Base-by-base conservation (phyloP, 805 yeast genomes). In the Hanseniaspora pseudoguilliermondii region DNA sequence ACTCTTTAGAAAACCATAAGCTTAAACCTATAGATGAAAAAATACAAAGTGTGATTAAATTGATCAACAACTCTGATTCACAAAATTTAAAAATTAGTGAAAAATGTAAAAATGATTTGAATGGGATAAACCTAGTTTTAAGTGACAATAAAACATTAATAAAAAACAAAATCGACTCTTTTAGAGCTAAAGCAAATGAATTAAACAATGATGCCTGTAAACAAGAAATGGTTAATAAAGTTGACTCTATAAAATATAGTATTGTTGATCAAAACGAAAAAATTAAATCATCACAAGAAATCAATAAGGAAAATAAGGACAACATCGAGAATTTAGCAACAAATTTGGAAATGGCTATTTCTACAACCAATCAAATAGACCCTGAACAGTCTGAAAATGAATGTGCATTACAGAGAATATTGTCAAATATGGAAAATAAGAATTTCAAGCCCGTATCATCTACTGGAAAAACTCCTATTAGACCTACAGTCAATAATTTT, bases 41-140 rank as follows among this genome's bases (percentile, higher is more conserved):
- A 42, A 67, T 70, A 66, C 65, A 64, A 57, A 59, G 59, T 11
- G 65, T 71, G 5, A 61, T 67, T 10, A 64, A 64, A 8, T 57
- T 63, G 18, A 66, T 69, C 23, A 69, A 69, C 48, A 57, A 59
- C n/a, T 65, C 68, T 51, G 72, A 69, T 60, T 64, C 65, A 10
- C 51, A 66, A 15, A 67, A 62, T 48, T 65, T 64, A 39, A 58
- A 53, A 2, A 63, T 63, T 35, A 60, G 60, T 25, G 58, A 60
- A 36, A 58, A 61, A 21, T 58, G 64, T 55, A 57, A 51, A 8
- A 46, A 57, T 4, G 59, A 64, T 1, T 47, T 68, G 8, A 48
- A 54, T 4, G 55, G 49, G 4, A 64, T 67, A 34, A 60, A 59
- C n/a, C 43, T 59, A 8, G 60, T 60, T 9, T 42, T 53, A 16